Conservation (phyloP, 202 grass and related monocot species). For the Digitaria exilis region DNA sequence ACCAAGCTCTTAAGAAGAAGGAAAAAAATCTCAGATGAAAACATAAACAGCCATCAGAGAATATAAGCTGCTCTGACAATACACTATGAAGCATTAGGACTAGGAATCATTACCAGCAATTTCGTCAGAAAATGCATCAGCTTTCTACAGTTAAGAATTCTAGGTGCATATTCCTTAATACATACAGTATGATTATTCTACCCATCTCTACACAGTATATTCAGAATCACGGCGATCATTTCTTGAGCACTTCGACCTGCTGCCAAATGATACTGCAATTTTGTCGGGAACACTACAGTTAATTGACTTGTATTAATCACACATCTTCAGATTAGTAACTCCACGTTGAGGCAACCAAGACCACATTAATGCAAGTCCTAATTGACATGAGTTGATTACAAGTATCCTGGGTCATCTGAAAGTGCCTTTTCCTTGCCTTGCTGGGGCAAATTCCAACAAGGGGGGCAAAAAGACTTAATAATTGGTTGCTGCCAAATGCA, state of each 20-base stretch:
- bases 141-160: neutral
- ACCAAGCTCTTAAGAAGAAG: neutral
- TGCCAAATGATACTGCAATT: slow-evolving; percentile 29
- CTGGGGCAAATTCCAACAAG: slow-evolving; percentile 12
- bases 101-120: neutral
- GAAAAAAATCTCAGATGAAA: neutral
- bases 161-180: neutral
- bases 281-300: neutral
- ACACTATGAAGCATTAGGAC: neutral
- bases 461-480: neutral
- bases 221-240: slow-evolving; percentile 3
- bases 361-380: neutral
- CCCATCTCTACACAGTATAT: neutral
- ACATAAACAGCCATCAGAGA: neutral
- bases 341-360: slow-evolving; percentile 31
- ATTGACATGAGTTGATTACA: neutral
- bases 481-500: neutral
- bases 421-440: neutral
- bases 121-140: neutral
- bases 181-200: neutral
- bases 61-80: neutral
- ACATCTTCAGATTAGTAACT: slow-evolving; percentile 3
- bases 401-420: neutral
- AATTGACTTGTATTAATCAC: neutral
- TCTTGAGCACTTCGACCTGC: slow-evolving; percentile 29